These are phyloP conservation scores for Fusarium piperis DNA, from an alignment of 2,329 filamentous ascomycete species.

Conservation along the genomic window DNA sequence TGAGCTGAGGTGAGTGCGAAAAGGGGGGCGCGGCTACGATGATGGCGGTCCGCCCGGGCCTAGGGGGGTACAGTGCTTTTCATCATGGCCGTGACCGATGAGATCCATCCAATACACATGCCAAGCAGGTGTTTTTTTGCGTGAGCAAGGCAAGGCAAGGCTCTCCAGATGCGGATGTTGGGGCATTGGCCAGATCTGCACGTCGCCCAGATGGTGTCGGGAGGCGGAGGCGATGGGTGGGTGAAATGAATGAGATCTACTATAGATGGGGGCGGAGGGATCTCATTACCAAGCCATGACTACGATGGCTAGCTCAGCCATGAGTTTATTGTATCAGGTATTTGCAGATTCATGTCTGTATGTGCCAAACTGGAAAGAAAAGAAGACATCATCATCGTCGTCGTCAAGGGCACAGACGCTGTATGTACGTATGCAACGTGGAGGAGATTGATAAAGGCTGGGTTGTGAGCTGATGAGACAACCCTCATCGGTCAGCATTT, in stretches of 20 bases:
- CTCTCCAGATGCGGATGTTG: slow-evolving; percentile 25
- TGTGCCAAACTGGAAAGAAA: background rate
- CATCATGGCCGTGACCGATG: background rate
- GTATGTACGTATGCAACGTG: background rate
- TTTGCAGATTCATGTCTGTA: background rate
- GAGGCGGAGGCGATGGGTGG: slow-evolving; percentile 13
- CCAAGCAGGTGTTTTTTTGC: background rate
- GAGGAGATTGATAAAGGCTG: slow-evolving; percentile 4
- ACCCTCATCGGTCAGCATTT: background rate
- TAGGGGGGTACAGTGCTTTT: slow-evolving; percentile 4
- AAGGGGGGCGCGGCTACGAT: background rate
- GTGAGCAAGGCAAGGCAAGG: slow-evolving; percentile 8
- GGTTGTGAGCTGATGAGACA: background rate
- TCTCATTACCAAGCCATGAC: slow-evolving; percentile 18
- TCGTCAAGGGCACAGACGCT: background rate
- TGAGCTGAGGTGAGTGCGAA: slow-evolving; percentile 10
- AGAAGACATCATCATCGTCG: background rate
- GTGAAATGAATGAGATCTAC: background rate
- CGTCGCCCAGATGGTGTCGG: slow-evolving; percentile 22
- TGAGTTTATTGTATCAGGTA: background rate
- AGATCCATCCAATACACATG: background rate
- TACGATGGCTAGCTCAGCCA: background rate
- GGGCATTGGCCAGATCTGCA: slow-evolving; percentile 26
- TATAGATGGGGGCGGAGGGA: background rate
- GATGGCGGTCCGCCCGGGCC: slow-evolving; percentile 9